These are phyloP conservation scores for Conticribra guillardii DNA, from an alignment of 108 stramenopile genomes.

Conservation along the genomic window DNA sequence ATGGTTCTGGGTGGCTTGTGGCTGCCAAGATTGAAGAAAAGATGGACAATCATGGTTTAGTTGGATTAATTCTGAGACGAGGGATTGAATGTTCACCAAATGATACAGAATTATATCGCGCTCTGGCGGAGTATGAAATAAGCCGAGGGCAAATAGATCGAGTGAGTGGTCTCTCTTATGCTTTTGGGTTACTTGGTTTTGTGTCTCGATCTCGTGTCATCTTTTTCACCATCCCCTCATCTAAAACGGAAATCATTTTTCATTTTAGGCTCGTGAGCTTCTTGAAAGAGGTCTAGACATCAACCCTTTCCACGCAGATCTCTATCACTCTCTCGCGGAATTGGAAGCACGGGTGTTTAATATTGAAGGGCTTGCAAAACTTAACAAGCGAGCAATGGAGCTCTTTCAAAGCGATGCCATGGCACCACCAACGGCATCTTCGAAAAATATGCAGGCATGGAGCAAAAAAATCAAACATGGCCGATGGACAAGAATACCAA, in stretches of 20 bases:
- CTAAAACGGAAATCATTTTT: too few relatives aligned
- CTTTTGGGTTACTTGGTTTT: not conserved
- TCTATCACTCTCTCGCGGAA: constrained; percentile 88
- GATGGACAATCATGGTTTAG: constrained; percentile 63
- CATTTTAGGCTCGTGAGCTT: constrained; percentile 65
- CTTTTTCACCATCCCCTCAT: too few relatives aligned
- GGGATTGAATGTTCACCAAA: constrained; percentile 83
- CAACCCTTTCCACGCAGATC: constrained; percentile 77
- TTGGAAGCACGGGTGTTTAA: constrained; percentile 86
- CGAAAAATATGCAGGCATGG: constrained; percentile 48
- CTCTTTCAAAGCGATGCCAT: constrained; percentile 71
- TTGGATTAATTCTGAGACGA: constrained; percentile 62
- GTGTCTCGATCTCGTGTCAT: too few relatives aligned
- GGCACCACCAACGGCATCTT: constrained; percentile 48
- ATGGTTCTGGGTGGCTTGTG: constrained; percentile 81
- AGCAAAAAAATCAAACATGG: constrained; percentile 51
- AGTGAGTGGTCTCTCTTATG: constrained; percentile 28
- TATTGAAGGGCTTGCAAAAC: constrained; percentile 74
- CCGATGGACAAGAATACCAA: constrained; percentile 33
- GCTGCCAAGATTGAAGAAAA: constrained; percentile 68
- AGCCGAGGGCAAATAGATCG: constrained; percentile 63
- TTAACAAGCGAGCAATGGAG: constrained; percentile 74
- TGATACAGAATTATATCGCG: constrained; percentile 64
- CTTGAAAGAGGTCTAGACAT: constrained; percentile 80
- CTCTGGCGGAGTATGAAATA: constrained; percentile 67